Evolutionary conservation across 2,329 filamentous ascomycete genomes (phyloP), one percentile per base, ranked within the genome.

Genomic region (Ilyonectria sp.): DNA sequence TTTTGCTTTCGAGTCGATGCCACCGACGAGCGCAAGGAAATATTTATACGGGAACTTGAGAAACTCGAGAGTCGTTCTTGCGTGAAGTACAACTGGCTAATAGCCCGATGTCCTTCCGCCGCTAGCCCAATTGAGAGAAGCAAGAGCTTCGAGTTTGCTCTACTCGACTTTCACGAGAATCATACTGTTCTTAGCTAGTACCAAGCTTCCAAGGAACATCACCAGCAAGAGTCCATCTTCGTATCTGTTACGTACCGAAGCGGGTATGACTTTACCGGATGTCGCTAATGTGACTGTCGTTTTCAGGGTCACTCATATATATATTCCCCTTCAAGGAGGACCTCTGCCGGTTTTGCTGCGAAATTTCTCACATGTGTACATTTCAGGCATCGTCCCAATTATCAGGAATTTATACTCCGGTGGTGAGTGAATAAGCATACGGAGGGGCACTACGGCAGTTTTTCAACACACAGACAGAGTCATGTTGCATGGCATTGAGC

Each of bases 261-360:
- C 23, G 4, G 23, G 23, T 26, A 26, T 26, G 23, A 26, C 5
- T 26, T 26, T 26, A 26, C 3, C 23, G 5, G 23, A 5, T 26
- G 5, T 26, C 23, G 23, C 3, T 26, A 26, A 26, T 26, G 23
- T 26, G 23, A 26, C 5, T 26, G 23, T 26, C 23, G 23, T 26
- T 26, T 13, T 60, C 47, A 67, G 64, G 64, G 64, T 67, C 21
- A 67, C 64, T 13, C 59, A 67, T 59, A 33, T 67, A 67, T 26
- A 59, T 67, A 59, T 63, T 67, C 26, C 64, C 64, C 7, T 67
- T 29, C 58, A 67, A 67, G 29, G 64, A 67, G 33, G 64, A 67
- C 21, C 59, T 67, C 10, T 67, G 64, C 17, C 59, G 64, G 29
- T 67, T 67, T 21, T 59, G 63, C 37, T 67, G 63, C 23, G 59